Percentiles rank a stretch among this genome's conserved stretches.
Evolutionary conservation across 345 rosid species (phyloP).

Genomic region (Acer campestre): DNA sequence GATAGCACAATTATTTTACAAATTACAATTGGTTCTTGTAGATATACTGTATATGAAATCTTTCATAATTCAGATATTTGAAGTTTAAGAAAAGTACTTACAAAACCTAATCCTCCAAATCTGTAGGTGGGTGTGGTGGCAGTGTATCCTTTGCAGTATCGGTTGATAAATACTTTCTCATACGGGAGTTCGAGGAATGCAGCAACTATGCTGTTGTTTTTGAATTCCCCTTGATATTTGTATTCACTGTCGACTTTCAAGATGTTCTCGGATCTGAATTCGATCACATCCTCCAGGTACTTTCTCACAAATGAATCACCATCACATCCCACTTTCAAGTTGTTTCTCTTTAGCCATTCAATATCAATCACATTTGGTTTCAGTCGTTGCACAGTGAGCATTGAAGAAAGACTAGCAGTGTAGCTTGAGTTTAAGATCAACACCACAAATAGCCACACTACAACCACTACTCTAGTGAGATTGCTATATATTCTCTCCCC

Average conservation of each 20-base stretch:
- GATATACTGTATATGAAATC: neutral
- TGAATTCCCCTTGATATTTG: conserved; percentile 28
- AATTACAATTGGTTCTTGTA: neutral
- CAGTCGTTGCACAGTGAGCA: conserved; percentile 52
- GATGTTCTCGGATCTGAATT: conserved; percentile 28
- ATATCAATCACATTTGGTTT: conserved; percentile 40
- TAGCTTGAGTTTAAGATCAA: conserved; percentile 58
- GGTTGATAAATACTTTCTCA: conserved; percentile 39
- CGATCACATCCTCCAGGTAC: conserved; percentile 39
- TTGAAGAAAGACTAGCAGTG: conserved; percentile 58
- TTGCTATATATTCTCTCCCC: conserved; percentile 46
- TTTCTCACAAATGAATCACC: conserved; percentile 45
- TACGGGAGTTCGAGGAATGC: conserved; percentile 61
- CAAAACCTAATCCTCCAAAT: conserved; percentile 67
- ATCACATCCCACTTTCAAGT: conserved; percentile 51
- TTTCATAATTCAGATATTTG: neutral
- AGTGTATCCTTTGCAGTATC: conserved; percentile 41
- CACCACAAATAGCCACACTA: conserved; percentile 64
- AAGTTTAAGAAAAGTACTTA: conserved; percentile 27
- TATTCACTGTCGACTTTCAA: conserved; percentile 22
- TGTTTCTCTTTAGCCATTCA: conserved; percentile 29
- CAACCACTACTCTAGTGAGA: conserved; percentile 49
- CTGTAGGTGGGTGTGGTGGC: conserved; percentile 29
- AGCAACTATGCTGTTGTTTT: conserved; percentile 34
- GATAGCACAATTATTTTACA: neutral